phyloP scores from a whole-genome alignment of 441 rosid species.

The Syzygium syzygioides region DNA sequence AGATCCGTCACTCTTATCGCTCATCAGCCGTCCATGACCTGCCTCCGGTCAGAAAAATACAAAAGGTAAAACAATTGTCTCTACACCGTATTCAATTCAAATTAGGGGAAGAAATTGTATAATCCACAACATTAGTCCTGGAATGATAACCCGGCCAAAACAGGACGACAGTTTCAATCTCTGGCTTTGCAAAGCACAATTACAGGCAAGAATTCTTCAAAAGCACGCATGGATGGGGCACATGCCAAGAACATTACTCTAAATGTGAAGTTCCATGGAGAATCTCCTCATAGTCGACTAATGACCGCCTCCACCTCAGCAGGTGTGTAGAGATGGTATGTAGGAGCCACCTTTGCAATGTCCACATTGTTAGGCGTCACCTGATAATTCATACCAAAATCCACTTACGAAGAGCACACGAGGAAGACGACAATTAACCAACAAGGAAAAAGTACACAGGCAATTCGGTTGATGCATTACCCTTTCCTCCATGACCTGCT shows the following conservation, averaged over 20 bases:
- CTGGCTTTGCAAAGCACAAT: neutral
- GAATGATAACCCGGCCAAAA: neutral
- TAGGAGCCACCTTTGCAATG: constrained; percentile 85
- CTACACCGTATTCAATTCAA: neutral
- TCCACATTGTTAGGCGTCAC: constrained; percentile 96
- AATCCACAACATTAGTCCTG: neutral
- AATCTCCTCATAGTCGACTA: constrained; percentile 46
- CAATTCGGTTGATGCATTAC: constrained; percentile 20
- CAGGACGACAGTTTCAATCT: neutral
- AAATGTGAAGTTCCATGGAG: neutral
- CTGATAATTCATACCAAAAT: constrained; percentile 28
- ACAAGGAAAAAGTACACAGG: neutral
- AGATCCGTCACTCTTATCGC: neutral
- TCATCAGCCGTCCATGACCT: neutral
- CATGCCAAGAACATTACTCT: neutral
- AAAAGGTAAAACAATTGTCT: neutral
- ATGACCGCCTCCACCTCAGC: constrained; percentile 93
- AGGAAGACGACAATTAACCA: neutral
- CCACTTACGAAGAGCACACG: neutral
- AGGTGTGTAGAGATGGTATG: constrained; percentile 88
- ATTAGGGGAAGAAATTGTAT: neutral
- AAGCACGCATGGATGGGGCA: neutral
- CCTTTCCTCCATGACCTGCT: constrained; percentile 99
- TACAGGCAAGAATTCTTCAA: neutral
- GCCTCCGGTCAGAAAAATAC: neutral